Evolutionary conservation across 306 rosid species (phyloP).

Genomic region (Cicer pinnatifidum): DNA sequence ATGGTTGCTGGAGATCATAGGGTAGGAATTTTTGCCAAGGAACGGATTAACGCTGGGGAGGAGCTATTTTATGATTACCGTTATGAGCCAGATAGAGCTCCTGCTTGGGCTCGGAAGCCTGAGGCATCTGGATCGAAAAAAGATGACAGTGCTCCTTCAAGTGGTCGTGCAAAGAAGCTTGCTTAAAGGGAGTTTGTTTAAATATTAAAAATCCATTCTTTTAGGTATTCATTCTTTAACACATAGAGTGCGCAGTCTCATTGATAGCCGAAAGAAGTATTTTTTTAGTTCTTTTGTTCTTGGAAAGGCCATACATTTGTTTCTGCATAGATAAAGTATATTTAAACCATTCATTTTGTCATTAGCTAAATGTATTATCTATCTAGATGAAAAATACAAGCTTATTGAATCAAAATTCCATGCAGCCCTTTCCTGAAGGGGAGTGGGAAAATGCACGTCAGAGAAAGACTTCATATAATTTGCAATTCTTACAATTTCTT

Average conservation of each 20-base stretch:
- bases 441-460: conserved; percentile 25
- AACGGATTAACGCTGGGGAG: conserved; percentile 88
- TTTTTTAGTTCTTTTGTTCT: conserved; percentile 59
- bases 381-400: conserved; percentile 28
- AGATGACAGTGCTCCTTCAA: conserved; percentile 90
- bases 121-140: conserved; percentile 85
- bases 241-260: conserved; percentile 59
- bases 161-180: conserved; percentile 96
- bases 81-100: conserved; percentile 96
- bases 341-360: conserved; percentile 52
- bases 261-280: conserved; percentile 55
- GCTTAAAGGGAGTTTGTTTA: conserved; percentile 57
- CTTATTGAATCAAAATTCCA: conserved; percentile 44
- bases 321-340: conserved; percentile 50
- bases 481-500: background rate
- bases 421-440: conserved; percentile 28
- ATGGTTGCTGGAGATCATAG: conserved; percentile 99
- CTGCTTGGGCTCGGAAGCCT: conserved; percentile 96
- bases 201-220: conserved; percentile 44
- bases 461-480: background rate
- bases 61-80: conserved; percentile 98
- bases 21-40: conserved; percentile 98
- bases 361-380: conserved; percentile 47
- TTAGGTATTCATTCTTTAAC: conserved; percentile 71
- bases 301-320: conserved; percentile 56